Evolutionary conservation across 768 basidiomycete genomes (phyloP).

Genomic region (Lentinula aciculospora): DNA sequence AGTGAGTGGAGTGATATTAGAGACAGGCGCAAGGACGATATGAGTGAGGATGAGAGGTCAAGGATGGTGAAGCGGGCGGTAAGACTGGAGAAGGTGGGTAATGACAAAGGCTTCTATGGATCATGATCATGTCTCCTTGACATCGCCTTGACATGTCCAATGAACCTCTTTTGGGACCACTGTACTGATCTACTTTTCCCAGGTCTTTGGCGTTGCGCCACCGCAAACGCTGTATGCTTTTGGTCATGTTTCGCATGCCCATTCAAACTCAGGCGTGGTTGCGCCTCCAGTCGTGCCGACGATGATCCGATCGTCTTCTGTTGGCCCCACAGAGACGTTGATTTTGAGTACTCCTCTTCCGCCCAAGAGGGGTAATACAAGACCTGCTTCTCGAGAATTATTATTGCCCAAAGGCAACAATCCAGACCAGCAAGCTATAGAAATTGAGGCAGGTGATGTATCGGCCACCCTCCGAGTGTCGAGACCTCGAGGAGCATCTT

Average conservation of each 20-base stretch:
- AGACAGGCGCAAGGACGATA: conserved; percentile 64
- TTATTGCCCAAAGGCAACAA: not conserved
- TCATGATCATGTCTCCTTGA: too few relatives aligned
- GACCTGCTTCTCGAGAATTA: not conserved
- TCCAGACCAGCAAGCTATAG: not conserved
- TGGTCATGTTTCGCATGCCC: conserved; percentile 16
- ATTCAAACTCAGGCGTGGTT: conserved; percentile 3
- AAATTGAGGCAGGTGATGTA: not conserved
- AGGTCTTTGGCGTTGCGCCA: conserved; percentile 82
- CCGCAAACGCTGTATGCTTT: conserved; percentile 65
- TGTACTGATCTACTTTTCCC: conserved; percentile 9
- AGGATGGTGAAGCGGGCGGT: conserved; percentile 73
- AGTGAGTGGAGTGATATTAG: conserved; percentile 47
- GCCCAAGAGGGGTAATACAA: not conserved
- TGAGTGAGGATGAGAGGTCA: conserved; percentile 70
- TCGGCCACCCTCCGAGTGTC: not conserved
- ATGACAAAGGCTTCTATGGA: not conserved
- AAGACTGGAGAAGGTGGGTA: conserved; percentile 81
- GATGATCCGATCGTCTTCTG: conserved; percentile 12
- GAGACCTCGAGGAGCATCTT: conserved; percentile 25
- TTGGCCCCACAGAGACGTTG: not conserved
- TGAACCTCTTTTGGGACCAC: not conserved
- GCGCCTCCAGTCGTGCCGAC: not conserved
- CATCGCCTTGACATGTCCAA: not conserved
- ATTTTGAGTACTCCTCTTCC: not conserved